phyloP scores from a whole-genome alignment of 2,329 filamentous ascomycete genomes.

The Stemphylium beticola region DNA sequence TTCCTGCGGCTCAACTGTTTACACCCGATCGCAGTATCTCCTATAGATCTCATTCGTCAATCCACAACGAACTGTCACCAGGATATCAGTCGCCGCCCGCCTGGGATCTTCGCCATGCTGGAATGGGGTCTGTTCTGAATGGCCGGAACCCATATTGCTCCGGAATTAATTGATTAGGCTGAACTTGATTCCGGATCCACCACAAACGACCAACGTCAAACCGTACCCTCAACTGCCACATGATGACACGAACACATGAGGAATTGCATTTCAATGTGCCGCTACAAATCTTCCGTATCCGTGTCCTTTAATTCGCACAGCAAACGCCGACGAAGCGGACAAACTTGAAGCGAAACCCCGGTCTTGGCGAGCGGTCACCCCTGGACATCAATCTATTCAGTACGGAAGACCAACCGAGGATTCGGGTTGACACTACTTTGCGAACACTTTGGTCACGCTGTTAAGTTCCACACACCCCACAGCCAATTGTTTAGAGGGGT shows the following conservation, averaged over 20 bases:
- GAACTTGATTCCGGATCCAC: conserved; percentile 25
- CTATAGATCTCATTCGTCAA: conserved; percentile 17
- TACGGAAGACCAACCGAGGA: conserved; percentile 20
- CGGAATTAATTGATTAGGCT: conserved; percentile 36
- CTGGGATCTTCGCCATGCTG: conserved; percentile 8
- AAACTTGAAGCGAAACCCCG: conserved; percentile 8
- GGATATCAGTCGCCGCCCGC: conserved; percentile 10
- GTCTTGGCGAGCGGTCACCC: conserved; percentile 11
- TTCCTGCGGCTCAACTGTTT: conserved; percentile 30
- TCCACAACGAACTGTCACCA: conserved; percentile 12
- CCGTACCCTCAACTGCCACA: background rate
- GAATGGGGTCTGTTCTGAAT: conserved; percentile 19
- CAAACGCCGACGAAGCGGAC: conserved; percentile 1
- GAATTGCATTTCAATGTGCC: background rate
- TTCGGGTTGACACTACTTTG: conserved; percentile 31
- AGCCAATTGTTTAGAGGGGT: conserved; percentile 32
- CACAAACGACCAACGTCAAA: conserved; percentile 4
- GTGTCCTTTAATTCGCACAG: background rate
- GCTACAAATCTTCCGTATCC: background rate
- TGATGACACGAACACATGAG: background rate
- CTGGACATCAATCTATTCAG: conserved; percentile 15
- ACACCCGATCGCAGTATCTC: conserved; percentile 19
- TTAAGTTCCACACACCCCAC: conserved; percentile 27
- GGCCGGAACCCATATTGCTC: conserved; percentile 35
- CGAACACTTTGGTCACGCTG: conserved; percentile 23